Base-by-base conservation (phyloP, 495 filamentous ascomycete species). In the Rhypophila decipiens region DNA sequence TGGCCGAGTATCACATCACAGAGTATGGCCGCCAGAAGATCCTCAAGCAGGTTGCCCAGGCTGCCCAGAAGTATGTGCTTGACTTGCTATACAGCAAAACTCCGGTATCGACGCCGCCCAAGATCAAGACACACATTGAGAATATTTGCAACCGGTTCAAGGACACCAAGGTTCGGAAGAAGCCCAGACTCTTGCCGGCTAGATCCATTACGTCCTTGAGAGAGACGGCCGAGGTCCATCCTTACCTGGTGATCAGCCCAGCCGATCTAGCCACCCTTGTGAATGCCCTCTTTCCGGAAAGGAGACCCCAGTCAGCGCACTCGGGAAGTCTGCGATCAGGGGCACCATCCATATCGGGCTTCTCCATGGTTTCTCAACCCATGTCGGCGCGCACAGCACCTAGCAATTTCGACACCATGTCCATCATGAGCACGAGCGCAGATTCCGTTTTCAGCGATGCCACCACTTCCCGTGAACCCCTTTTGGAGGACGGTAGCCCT, bases 1-100 rank as follows among this genome's bases (percentile, higher is more conserved):
- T 96, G 75, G 76, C 85, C 49, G 88, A 93, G 51, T 87, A 95
- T 58, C 86, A 95, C 65, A 88, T 98, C 54, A 86, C 83, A 22
- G 87, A 95, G 58, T 87, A 89, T 66, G 89, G 88, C 19, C 79
- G 93, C 42, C 83, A 95, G 56, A 88, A 85, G 62, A 86, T 98
- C 45, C 76, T 98, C 42, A 88, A 86, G 56, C 80, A 87, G 55
- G 83, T 96, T 49, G 87, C 84, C 24, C 75, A 83, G 52, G 80
- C 83, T 29, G 80, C 87, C 43, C 85, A 90, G 47, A 84, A 84
- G 59, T 78, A 82, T 50, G 85, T 90, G 8, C 65, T 79, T 36
- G 81, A 83, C 53, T 76, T 83, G 71, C 68, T 64, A 24, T 52
- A 58, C 21, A 83, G 80, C 73, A 78, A 77, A 62, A 76, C 77